phyloP scores from a whole-genome alignment of 495 filamentous ascomycete species.

The Pseudevernia furfuracea region DNA sequence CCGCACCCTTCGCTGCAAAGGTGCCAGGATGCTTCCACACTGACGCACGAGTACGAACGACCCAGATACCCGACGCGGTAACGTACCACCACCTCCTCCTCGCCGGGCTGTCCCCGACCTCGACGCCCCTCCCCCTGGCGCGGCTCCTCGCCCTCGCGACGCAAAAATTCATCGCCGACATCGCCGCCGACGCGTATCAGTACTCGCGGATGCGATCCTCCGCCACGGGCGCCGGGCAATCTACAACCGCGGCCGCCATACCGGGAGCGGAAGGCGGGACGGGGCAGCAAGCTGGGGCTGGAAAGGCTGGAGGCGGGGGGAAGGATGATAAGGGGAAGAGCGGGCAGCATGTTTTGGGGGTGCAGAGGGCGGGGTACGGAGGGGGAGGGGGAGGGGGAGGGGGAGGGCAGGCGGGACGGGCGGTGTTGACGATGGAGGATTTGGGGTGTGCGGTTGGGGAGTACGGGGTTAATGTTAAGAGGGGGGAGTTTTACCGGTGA shows the following conservation, averaged over 20 bases:
- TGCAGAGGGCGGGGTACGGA: slow-evolving; percentile 84
- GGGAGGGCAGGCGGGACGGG: slow-evolving; percentile 50
- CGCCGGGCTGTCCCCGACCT: slow-evolving; percentile 77
- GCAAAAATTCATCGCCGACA: slow-evolving; percentile 96
- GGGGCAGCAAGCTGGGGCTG: slow-evolving; percentile 41
- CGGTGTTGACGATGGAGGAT: slow-evolving; percentile 98
- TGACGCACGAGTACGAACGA: neutral
- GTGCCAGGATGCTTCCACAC: neutral
- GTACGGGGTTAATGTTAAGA: slow-evolving; percentile 93
- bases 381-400: slow-evolving; percentile 76
- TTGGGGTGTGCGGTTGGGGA: slow-evolving; percentile 94
- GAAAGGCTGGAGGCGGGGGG: slow-evolving; percentile 57
- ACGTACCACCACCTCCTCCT: slow-evolving; percentile 97
- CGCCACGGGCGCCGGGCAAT: slow-evolving; percentile 68
- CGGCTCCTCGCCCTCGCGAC: slow-evolving; percentile 91
- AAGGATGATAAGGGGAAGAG: slow-evolving; percentile 55
- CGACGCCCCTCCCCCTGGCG: slow-evolving; percentile 75
- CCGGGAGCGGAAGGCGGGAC: slow-evolving; percentile 43
- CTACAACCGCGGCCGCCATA: slow-evolving; percentile 48
- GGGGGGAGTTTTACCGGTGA: slow-evolving; percentile 95
- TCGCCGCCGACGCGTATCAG: slow-evolving; percentile 95
- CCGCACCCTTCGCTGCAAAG: too few species aligned
- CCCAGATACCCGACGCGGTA: slow-evolving; percentile 91
- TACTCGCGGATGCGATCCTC: slow-evolving; percentile 89
- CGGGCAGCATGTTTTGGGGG: slow-evolving; percentile 56